Percentiles rank a stretch among this genome's conserved stretches.
These are phyloP conservation scores for Raffaelea arxii DNA, from an alignment of 2,329 filamentous ascomycete species.

Conservation along the genomic window DNA sequence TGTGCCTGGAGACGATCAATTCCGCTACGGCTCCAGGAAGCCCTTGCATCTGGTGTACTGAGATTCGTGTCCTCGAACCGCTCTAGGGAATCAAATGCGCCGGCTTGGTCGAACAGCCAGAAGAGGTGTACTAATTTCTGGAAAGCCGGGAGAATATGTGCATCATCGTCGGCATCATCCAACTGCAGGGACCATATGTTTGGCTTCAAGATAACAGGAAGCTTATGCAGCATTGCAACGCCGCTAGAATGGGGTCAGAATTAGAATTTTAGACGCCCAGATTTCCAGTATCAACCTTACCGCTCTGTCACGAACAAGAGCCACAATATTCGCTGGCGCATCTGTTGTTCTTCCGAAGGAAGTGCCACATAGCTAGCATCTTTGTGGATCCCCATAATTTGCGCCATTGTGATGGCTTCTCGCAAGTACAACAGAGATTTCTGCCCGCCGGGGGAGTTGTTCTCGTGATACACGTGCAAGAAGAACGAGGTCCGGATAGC, in stretches of 20 bases:
- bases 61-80: slow-evolving; percentile 14
- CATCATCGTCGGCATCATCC: slow-evolving; percentile 27
- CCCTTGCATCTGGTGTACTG: background rate
- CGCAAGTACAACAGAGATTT: slow-evolving; percentile 37
- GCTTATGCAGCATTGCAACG: slow-evolving; percentile 38
- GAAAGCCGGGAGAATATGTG: slow-evolving; percentile 37
- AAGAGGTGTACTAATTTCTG: slow-evolving; percentile 38
- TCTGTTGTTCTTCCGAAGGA: slow-evolving; percentile 28
- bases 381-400: slow-evolving; percentile 36
- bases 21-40: slow-evolving; percentile 16
- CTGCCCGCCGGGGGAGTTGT: slow-evolving; percentile 32
- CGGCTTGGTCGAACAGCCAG: slow-evolving; percentile 38
- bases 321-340: slow-evolving; percentile 36
- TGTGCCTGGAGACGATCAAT: slow-evolving; percentile 31
- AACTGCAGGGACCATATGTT: slow-evolving; percentile 26
- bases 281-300: background rate
- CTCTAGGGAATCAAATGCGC: slow-evolving; percentile 36
- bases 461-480: slow-evolving; percentile 42
- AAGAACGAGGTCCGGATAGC: slow-evolving; percentile 38
- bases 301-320: slow-evolving; percentile 39
- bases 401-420: slow-evolving; percentile 41
- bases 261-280: background rate
- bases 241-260: slow-evolving; percentile 16
- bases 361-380: slow-evolving; percentile 26
- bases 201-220: slow-evolving; percentile 34